These are phyloP conservation scores for Pseudevernia furfuracea DNA, from an alignment of 495 filamentous ascomycete species.

Conservation along the genomic window DNA sequence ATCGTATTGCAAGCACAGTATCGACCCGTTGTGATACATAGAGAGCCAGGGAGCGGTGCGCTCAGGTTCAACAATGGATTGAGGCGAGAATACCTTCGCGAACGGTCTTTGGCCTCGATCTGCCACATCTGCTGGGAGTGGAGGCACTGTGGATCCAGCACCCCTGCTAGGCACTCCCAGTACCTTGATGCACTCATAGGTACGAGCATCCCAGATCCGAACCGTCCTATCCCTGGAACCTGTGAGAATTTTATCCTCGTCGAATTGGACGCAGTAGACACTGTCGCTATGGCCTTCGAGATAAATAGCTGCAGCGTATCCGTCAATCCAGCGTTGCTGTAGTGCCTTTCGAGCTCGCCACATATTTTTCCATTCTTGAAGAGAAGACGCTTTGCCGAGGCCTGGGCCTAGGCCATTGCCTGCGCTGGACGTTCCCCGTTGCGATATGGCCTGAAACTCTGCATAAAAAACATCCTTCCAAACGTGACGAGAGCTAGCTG, in stretches of 20 bases:
- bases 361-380: slow-evolving; percentile 79
- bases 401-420: slow-evolving; percentile 33
- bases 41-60: slow-evolving; percentile 1
- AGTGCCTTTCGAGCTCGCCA: slow-evolving; percentile 67
- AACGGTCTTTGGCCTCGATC: slow-evolving; percentile 18
- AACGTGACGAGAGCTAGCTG: slow-evolving; percentile 56
- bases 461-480: slow-evolving; percentile 73
- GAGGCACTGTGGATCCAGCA: slow-evolving; percentile 6
- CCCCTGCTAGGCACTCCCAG: slow-evolving; percentile 24
- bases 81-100: slow-evolving; percentile 16
- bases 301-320: slow-evolving; percentile 72
- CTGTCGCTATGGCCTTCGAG: slow-evolving; percentile 88
- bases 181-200: slow-evolving; percentile 69
- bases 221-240: slow-evolving; percentile 93
- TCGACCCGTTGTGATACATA: slow-evolving; percentile 71
- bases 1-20: slow-evolving; percentile 92
- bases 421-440: not conserved
- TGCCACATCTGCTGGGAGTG: slow-evolving; percentile 15
- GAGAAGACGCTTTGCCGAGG: slow-evolving; percentile 41
- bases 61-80: not conserved
- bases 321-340: slow-evolving; percentile 68
- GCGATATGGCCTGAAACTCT: slow-evolving; percentile 40
- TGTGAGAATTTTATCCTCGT: slow-evolving; percentile 93
- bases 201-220: slow-evolving; percentile 88
- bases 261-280: slow-evolving; percentile 96